A percentile compares a stretch with the other conserved stretches of the same genome.
Conservation (phyloP, 306 rosid species). For the Prosopis cineraria region DNA sequence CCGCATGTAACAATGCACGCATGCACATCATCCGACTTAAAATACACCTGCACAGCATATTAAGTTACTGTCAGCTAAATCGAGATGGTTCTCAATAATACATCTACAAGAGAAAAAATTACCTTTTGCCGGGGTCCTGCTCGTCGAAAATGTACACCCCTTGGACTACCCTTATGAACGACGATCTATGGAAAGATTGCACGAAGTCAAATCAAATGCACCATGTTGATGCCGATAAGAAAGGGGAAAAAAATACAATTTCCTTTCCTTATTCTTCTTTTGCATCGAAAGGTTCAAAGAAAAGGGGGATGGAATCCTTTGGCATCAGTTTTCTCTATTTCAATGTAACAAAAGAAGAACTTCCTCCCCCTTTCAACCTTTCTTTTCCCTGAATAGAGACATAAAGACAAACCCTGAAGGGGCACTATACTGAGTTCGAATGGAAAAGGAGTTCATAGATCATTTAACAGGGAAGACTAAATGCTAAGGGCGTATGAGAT, state of each 20-base stretch:
- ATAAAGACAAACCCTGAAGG: neutral
- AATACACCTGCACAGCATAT: slow-evolving; percentile 61
- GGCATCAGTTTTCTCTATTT: neutral
- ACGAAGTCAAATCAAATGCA: neutral
- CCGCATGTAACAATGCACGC: slow-evolving; percentile 96
- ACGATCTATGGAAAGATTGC: slow-evolving; percentile 50
- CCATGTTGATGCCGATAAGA: neutral
- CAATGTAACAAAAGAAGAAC: neutral
- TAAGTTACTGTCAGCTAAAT: neutral
- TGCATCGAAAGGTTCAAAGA: neutral
- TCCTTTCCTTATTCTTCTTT: neutral
- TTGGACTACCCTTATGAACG: slow-evolving; percentile 74
- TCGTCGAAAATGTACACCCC: slow-evolving; percentile 88
- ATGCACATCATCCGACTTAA: slow-evolving; percentile 74
- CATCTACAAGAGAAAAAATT: neutral
- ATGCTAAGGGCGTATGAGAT: neutral
- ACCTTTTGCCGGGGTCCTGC: slow-evolving; percentile 92
- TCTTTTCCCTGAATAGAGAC: neutral
- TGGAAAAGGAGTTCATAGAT: neutral
- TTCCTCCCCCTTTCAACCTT: neutral
- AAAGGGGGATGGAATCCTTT: neutral
- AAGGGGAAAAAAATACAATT: neutral
- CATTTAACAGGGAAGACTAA: neutral
- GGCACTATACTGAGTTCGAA: neutral
- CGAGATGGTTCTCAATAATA: neutral